Evolutionary conservation across 176 grass and related monocot species (phyloP).

Genomic region (Melocanna baccifera): DNA sequence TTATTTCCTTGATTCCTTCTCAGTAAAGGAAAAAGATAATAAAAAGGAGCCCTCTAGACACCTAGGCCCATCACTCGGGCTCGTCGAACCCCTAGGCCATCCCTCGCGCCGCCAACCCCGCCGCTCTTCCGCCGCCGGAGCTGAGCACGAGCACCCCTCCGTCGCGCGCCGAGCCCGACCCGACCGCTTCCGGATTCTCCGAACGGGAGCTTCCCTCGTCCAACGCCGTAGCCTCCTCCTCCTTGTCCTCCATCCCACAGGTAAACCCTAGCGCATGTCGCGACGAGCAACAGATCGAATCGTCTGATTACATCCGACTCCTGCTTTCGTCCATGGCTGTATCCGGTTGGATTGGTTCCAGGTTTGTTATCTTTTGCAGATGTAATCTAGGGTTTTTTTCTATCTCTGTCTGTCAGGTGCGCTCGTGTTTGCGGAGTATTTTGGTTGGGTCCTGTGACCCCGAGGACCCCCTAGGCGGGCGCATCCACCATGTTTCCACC

Average conservation of each 20-base stretch:
- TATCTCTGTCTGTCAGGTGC: neutral
- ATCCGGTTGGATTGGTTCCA: neutral
- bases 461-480: constrained; percentile 12
- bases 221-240: neutral
- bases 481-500: constrained; percentile 65
- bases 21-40: neutral
- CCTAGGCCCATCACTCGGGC: neutral
- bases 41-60: neutral
- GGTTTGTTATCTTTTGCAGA: neutral
- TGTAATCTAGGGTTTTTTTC: constrained; percentile 23
- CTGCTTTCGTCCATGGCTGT: neutral
- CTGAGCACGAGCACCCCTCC: neutral
- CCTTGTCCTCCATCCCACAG: neutral
- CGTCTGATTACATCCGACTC: neutral
- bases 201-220: neutral
- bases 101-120: constrained; percentile 9
- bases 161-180: neutral
- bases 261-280: constrained; percentile 41
- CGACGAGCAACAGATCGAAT: constrained; percentile 1
- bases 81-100: constrained; percentile 10
- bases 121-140: neutral
- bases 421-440: neutral
- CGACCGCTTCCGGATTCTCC: neutral
- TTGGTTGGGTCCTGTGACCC: neutral
- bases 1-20: too few species aligned